Evolutionary conservation across 192 early-diverging fungal genomes (phyloP), one percentile per base, ranked within the genome.

Genomic region (Coemansia reversa): DNA sequence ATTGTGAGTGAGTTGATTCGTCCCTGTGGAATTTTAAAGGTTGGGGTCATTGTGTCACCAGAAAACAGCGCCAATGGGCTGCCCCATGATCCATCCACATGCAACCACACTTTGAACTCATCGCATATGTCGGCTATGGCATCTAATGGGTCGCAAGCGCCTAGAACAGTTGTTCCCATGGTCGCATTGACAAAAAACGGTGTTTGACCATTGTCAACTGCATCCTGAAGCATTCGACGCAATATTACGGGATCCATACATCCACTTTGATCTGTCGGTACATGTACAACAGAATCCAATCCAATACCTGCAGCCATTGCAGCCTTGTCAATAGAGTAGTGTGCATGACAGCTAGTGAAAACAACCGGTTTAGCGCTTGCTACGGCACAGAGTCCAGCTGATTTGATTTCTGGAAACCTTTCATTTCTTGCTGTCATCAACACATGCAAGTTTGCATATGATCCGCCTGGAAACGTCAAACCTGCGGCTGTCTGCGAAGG

Each of bases 121-220:
- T 75, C 77, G 28, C 89, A 86, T 49, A 90, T 76, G 19, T 45
- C 65, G 0, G 82, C 83, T 32, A 91, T 88, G 19, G 63, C 79
- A 2, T 66, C 67, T 23, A 93, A 74, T 6, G 88, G 88, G 61
- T 94, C 92, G 70, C 90, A 93, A 0, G 92, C 86, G 14, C 91
- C 88, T 60, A 94, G 70, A 16, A 94, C 91, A 3, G 91, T 94
- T 4, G 92, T 94, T 33, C 92, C 92, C 42, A 89, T 86, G 0
- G 92, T 94, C 8, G 87, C 88, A 67, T 90, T 91, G 67, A 94
- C 86, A 63, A 93, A 92, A 58, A 91, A 92, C 16, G 92, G 92
- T 11, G 76, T 75, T 7, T 83, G 83, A 18, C 83, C 88, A 1
- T 60, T 18, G 7, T 60, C 70, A 4, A 84, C 48, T 0, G 79